phyloP scores from a whole-genome alignment of 768 basidiomycete genomes.

The Leccinellum albellum region DNA sequence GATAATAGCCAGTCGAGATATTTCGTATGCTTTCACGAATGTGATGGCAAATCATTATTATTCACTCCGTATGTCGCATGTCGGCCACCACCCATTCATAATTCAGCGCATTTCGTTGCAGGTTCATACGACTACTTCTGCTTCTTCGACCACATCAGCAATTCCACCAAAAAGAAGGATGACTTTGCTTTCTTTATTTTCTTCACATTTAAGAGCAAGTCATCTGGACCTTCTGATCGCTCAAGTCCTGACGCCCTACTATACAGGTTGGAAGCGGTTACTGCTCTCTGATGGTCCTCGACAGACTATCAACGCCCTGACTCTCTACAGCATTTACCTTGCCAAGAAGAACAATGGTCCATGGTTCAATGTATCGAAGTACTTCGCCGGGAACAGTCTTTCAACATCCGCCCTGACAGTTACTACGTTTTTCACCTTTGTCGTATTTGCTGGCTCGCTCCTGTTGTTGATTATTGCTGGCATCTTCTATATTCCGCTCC shows the following conservation, averaged over 20 bases:
- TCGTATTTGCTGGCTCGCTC: constrained; percentile 82
- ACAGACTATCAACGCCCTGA: constrained; percentile 95
- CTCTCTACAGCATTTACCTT: constrained; percentile 87
- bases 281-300: constrained; percentile 93
- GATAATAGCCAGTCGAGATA: constrained; percentile 93
- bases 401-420: constrained; percentile 83
- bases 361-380: constrained; percentile 73
- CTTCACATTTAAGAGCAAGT: constrained; percentile 96
- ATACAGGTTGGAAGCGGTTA: constrained; percentile 79
- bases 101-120: constrained; percentile 26
- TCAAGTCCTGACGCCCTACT: neutral
- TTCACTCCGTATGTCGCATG: constrained; percentile 70
- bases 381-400: constrained; percentile 71
- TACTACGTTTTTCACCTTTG: constrained; percentile 85
- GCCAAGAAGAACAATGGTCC: constrained; percentile 46
- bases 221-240: neutral
- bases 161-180: constrained; percentile 94
- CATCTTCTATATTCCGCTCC: constrained; percentile 86
- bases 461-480: constrained; percentile 80
- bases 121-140: constrained; percentile 97
- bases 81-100: neutral
- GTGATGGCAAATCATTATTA: constrained; percentile 97
- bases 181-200: constrained; percentile 99
- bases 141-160: constrained; percentile 94
- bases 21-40: constrained; percentile 97